Evolutionary conservation across 2,329 filamentous ascomycete genomes (phyloP), one percentile per base, ranked within the genome.

Genomic region (Rhynchosporium graminicola): DNA sequence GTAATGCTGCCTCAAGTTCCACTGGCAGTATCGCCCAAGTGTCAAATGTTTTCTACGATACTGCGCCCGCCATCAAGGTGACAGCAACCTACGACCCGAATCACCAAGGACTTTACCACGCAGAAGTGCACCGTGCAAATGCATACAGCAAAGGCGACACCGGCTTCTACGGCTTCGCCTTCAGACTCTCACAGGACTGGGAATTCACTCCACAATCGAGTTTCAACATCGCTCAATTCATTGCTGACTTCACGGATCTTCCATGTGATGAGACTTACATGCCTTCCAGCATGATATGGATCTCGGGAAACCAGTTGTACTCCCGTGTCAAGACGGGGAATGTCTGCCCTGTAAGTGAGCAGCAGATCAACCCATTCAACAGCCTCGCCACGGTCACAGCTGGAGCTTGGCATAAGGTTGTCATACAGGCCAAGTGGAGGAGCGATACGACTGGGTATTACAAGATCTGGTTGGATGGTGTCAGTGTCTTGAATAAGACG

Each of bases 171-270:
- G 79, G 80, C 42, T 83, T 83, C 70, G 72, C 74, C 0, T 82
- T 83, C 73, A 78, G 79, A n/a, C 76, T 83, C 7, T 74, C 77
- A 31, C 69, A 77, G 0, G 59, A 73, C 62, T 82, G 80, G 80
- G 70, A 82, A 64, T 80, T 80, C 68, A 67, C 70, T n/a, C 62
- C 62, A 5, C 70, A 72, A 1, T 78, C 81, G 70, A 73, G 70
- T 56, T 82, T 78, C 73, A 80, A 82, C 72, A 70, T 82, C 50
- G 79, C 76, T 0, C 80, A 83, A 71, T 83, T 82, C 74, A 82
- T 82, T 66, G 79, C 79, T 60, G 75, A 82, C 65, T 81, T 81
- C 63, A 70, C 72, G 1, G 75, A 77, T 64, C 73, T 76, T 3
- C 72, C 74, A 52, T 80, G 79, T 66, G 77, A 82, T 63, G 75